phyloP scores from a whole-genome alignment of 2,329 filamentous ascomycete species.

The Exophiala alcalophila region DNA sequence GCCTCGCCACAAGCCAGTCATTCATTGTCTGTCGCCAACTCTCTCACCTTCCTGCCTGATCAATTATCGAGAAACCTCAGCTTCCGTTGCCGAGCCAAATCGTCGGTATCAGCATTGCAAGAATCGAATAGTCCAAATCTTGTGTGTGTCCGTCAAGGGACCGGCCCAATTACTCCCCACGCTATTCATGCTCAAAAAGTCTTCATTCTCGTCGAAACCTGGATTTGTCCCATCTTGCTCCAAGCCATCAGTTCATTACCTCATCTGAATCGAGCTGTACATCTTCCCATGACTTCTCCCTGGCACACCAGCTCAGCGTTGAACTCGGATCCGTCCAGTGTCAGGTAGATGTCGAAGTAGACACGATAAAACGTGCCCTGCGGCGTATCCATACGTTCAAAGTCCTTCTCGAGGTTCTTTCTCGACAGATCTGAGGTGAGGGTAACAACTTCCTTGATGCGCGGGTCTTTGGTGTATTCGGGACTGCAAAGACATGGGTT shows the following conservation, averaged over 20 bases:
- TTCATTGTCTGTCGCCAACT: no score
- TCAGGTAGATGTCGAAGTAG: conserved; percentile 73
- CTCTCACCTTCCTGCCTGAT: no score
- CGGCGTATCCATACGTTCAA: conserved; percentile 97
- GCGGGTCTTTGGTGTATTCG: conserved; percentile 98
- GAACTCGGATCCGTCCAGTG: conserved; percentile 94
- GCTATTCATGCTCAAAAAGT: no score
- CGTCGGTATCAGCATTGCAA: no score
- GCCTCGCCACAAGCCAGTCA: no score
- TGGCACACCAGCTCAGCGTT: conserved; percentile 98
- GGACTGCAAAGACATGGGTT: conserved; percentile 47
- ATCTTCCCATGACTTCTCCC: conserved; percentile 97
- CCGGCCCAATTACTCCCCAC: no score
- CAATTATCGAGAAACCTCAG: no score
- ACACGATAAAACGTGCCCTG: conserved; percentile 91
- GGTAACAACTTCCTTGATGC: conserved; percentile 99
- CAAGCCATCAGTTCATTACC: conserved; percentile 2
- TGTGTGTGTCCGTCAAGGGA: no score
- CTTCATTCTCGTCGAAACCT: no score
- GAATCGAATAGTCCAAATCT: no score
- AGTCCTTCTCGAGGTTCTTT: conserved; percentile 98
- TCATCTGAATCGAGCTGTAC: conserved; percentile 80
- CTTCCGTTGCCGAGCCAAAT: no score
- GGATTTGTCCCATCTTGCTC: no score
- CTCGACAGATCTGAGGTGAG: conserved; percentile 93